phyloP scores from a whole-genome alignment of 2,329 filamentous ascomycete genomes.

The Colletotrichum musae region DNA sequence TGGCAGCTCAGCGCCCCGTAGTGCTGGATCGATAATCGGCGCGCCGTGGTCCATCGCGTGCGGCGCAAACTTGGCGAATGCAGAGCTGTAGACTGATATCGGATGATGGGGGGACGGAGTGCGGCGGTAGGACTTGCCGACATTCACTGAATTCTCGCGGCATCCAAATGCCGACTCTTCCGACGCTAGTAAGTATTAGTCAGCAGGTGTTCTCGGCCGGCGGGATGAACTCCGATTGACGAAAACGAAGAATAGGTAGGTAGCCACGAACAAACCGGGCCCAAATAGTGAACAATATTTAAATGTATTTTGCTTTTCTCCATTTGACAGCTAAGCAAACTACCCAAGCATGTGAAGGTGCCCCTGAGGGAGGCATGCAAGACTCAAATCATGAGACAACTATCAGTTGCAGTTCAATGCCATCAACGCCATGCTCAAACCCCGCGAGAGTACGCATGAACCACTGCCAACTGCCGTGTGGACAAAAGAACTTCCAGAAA shows the following conservation, averaged over 20 bases:
- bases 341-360: slow-evolving; percentile 10
- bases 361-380: slow-evolving; percentile 9
- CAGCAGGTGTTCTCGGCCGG: neutral
- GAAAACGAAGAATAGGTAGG: no score
- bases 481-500: neutral
- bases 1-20: slow-evolving; percentile 26
- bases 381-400: slow-evolving; percentile 19
- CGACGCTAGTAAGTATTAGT: slow-evolving; percentile 36
- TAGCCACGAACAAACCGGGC: no score
- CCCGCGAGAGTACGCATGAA: slow-evolving; percentile 9
- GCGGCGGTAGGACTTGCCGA: slow-evolving; percentile 40
- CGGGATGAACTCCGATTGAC: no score
- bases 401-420: slow-evolving; percentile 24
- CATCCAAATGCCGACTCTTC: slow-evolving; percentile 30
- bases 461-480: slow-evolving; percentile 5
- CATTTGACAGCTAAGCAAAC: slow-evolving; percentile 4
- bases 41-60: slow-evolving; percentile 34
- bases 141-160: slow-evolving; percentile 21
- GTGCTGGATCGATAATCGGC: slow-evolving; percentile 38
- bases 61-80: slow-evolving; percentile 16
- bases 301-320: neutral
- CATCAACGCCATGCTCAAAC: slow-evolving; percentile 36
- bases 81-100: slow-evolving; percentile 24
- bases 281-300: neutral
- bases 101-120: slow-evolving; percentile 37